Base-by-base conservation (phyloP, 2,329 filamentous ascomycete genomes). In the Akanthomyces muscarius region DNA sequence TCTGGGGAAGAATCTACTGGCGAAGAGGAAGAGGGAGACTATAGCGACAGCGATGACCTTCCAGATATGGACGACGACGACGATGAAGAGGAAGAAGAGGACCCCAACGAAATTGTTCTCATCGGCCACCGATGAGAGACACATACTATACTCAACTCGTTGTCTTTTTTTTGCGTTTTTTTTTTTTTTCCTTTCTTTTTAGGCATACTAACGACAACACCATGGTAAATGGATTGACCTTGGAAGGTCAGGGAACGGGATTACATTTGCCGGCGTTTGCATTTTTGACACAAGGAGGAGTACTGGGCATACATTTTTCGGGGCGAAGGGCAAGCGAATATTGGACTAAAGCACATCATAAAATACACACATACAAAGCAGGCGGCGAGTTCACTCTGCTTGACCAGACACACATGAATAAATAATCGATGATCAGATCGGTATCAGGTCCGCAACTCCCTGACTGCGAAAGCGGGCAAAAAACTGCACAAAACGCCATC, bases 61-160 rank as follows among this genome's bases (percentile, higher is more conserved):
- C 76, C 78, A 7, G 73, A 76, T 21, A 74, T 74, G 23, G 76
- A 78, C 41, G 75, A 75, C 10, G 78, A 80, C 18, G 78, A 21
- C 78, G 28, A 21, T 21, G 21, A 21, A 21, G 81, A 81, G 3
- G 77, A 83, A 28, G 79, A 80, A 21, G 78, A 78, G 38, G 77
- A 83, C 8, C 78, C 80, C 5, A 71, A 73, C 18, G 78, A 81
- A 58, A 82, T 86, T 59, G 69, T 78, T 50, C 73, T 84, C 23
- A 74, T 83, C 65, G 81, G 81, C 30, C 81, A 84, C 67, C 65
- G 33, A 18, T 60, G 25, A 63, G 28, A 14, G 38, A 30, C 14
- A 48, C 10, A 28, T 16, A 44, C 25, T 56, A n/a, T n/a, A 10
- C 23, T 45, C 8, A 4, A 25, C 36, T 45, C 7, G 16, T 42